Percentiles rank a stretch among this genome's conserved stretches.
Conservation (phyloP, 345 rosid species). For the Raphanus sativus region DNA sequence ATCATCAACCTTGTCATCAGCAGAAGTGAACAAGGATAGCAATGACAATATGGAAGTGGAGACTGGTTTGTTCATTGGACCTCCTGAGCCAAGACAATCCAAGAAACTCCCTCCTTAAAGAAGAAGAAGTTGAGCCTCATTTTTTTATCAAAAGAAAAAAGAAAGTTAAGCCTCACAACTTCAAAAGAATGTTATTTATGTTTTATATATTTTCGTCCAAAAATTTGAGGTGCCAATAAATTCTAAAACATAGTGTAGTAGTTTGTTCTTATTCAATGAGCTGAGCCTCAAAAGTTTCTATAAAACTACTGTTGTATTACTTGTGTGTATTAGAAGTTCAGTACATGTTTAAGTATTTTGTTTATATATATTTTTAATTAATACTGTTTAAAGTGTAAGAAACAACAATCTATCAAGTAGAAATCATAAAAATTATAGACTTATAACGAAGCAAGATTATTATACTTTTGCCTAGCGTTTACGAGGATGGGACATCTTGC, state of each 20-base stretch:
- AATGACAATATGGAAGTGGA: conserved; percentile 45
- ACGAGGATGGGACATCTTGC: too few species aligned
- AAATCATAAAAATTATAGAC: not conserved
- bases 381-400: not conserved
- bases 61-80: conserved; percentile 76
- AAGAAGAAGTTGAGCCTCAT: not conserved
- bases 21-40: conserved; percentile 24
- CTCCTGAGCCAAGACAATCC: conserved; percentile 46
- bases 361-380: not conserved
- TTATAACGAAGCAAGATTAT: not conserved
- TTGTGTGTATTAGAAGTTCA: not conserved
- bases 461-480: too few species aligned
- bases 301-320: not conserved
- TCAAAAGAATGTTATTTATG: not conserved
- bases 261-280: not conserved
- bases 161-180: conserved; percentile 1
- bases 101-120: not conserved
- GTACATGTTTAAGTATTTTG: not conserved
- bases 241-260: conserved; percentile 4
- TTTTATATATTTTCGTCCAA: not conserved
- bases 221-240: not conserved
- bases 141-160: too few species aligned
- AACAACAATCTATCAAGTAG: not conserved
- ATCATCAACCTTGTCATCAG: conserved; percentile 17
- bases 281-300: not conserved